Conservation (phyloP, 306 rosid species). For the Leucaena leucocephala region DNA sequence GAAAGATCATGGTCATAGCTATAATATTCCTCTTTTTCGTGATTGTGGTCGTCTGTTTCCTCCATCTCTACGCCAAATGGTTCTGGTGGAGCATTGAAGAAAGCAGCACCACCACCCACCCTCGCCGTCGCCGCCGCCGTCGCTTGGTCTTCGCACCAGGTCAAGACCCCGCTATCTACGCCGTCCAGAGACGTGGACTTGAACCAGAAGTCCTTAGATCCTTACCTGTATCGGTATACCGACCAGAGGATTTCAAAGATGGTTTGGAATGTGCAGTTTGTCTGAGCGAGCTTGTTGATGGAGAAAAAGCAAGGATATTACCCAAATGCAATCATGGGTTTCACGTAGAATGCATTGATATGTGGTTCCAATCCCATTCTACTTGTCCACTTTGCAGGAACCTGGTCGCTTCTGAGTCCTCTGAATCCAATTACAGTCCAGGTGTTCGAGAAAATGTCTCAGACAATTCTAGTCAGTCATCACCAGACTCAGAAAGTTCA, state of each 20-base stretch:
- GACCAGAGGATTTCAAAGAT: constrained; percentile 61
- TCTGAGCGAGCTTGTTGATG: constrained; percentile 68
- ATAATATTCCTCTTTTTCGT: constrained; percentile 63
- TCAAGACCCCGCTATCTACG: constrained; percentile 41
- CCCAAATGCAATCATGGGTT: constrained; percentile 87
- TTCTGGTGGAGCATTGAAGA: constrained; percentile 57
- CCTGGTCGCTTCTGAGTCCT: constrained; percentile 48
- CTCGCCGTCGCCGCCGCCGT: constrained; percentile 39
- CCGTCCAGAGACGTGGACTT: constrained; percentile 50
- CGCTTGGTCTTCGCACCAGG: constrained; percentile 58
- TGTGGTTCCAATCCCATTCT: constrained; percentile 94
- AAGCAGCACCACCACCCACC: constrained; percentile 14
- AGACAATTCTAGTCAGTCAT: constrained; percentile 8
- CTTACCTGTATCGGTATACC: constrained; percentile 55
- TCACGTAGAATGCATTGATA: constrained; percentile 87
- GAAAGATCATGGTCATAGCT: constrained; percentile 65
- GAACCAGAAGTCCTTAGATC: constrained; percentile 65
- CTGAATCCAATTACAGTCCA: background rate
- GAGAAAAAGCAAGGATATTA: constrained; percentile 71
- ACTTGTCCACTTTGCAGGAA: constrained; percentile 88
- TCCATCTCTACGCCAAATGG: constrained; percentile 75
- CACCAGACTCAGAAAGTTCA: constrained; percentile 41
- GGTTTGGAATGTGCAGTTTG: constrained; percentile 93
- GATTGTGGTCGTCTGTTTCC: constrained; percentile 54
- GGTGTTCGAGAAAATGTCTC: constrained; percentile 8